A percentile compares a stretch with the other conserved stretches of the same genome.
Conservation (phyloP, 352 stramenopile species). For the Blastocystis sp. region DNA sequence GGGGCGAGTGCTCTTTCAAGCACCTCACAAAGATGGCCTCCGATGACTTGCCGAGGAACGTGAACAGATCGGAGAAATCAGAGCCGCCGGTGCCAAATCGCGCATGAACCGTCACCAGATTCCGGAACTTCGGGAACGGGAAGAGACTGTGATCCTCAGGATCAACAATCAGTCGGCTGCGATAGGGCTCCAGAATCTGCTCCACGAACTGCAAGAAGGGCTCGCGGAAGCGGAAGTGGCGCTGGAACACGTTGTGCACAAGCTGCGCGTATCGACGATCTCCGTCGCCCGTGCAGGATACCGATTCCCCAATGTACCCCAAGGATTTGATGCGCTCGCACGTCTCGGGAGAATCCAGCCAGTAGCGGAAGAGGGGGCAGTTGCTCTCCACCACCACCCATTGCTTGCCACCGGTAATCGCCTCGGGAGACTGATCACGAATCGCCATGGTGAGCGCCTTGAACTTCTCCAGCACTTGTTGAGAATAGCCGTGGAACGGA, state of each 20-base stretch:
- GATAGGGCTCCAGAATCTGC: conserved; percentile 6
- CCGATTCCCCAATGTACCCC: background rate
- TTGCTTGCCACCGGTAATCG: no score
- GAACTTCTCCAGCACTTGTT: no score
- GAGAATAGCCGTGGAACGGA: no score
- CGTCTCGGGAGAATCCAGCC: background rate
- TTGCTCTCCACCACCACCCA: conserved; percentile 35
- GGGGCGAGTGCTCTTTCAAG: background rate
- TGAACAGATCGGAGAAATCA: conserved; percentile 25
- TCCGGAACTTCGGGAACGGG: conserved; percentile 33
- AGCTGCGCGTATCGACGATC: background rate
- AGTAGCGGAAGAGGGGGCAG: conserved; percentile 42
- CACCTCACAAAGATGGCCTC: background rate
- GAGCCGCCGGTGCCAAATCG: conserved; percentile 14
- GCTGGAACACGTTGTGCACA: conserved; percentile 2
- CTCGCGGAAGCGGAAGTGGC: background rate
- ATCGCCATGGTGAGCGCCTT: no score
- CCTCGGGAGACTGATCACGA: no score
- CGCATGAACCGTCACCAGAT: conserved; percentile 42
- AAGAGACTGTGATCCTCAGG: no score
- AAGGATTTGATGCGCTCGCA: background rate
- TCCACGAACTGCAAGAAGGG: background rate
- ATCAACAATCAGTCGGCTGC: no score
- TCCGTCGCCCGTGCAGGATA: background rate
- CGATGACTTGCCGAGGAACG: background rate